Evolutionary conservation across 768 basidiomycete genomes (phyloP), one percentile per base, ranked within the genome.

Genomic region (Tulasnella sp.): DNA sequence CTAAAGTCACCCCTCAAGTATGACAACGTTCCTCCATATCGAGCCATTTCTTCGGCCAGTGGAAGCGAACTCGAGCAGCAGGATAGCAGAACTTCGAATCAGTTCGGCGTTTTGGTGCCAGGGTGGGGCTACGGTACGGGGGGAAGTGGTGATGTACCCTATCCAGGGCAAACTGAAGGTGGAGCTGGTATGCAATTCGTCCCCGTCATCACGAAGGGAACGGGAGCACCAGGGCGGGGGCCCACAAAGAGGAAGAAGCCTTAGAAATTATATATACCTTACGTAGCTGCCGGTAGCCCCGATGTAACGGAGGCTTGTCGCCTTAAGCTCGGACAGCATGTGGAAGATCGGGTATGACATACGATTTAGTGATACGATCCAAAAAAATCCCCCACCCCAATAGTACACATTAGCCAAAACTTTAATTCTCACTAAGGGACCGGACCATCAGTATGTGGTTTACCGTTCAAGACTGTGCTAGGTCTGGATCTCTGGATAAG

Each of bases 211-310:
- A 71, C 70, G 0, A 71, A 71, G 18, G 70, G 70, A 35, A 10
- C 70, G 23, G 70, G 70, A 23, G 70, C 70, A 0, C 70, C 70
- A 39, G 70, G 70, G 10, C 35, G 70, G 18, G 70, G 70, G 1
- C 70, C 70, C 5, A 71, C 70, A 9, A 71, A 71, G 40, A 37
- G 70, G 10, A 71, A 71, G 35, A 71, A 71, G n/a, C 35, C 70
- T 20, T 71, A 35, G 35, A 35, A 35, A 5, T 5, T 35, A 5
- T 35, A 35, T 2, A 35, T 35, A 5, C 35, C 2, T 35, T 35
- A 35, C 35, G 11, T 40, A 13, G 11, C 40, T 40, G 3, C 40
- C 40, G 7, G 40, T 40, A 40, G 40, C 40, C 40, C 35, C 35
- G 35, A 35, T 35, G 5, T 35, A 35, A 35, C 35, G n/a, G n/a